Evolutionary conservation across 176 grass and related monocot genomes (phyloP).

Genomic region (Ensete ventricosum): DNA sequence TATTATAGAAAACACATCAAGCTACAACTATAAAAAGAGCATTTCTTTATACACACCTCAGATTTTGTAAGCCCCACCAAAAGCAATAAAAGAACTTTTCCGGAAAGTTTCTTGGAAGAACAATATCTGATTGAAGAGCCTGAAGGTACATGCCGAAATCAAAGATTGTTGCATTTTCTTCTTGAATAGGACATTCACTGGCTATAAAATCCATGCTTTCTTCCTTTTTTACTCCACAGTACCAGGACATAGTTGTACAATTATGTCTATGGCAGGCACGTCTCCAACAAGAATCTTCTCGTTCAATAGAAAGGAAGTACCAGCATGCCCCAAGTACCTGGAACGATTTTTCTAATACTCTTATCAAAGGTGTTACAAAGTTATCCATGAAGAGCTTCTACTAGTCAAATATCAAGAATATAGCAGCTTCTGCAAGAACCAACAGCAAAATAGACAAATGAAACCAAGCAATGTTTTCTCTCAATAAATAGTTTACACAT

Average conservation of each 20-base stretch:
- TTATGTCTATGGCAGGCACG: neutral
- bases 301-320: slow-evolving; percentile 5
- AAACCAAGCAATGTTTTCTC: no score
- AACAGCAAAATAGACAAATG: no score
- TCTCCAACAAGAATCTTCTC: slow-evolving; percentile 11
- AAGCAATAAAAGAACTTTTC: slow-evolving; percentile 8
- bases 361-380: neutral
- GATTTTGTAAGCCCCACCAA: slow-evolving; percentile 14
- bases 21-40: neutral
- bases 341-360: neutral
- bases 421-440: no score
- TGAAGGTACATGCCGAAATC: slow-evolving; percentile 6
- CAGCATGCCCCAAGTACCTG: slow-evolving; percentile 11
- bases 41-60: neutral
- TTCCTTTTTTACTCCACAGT: neutral
- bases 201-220: neutral
- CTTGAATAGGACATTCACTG: neutral
- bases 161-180: neutral
- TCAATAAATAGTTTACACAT: no score
- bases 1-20: neutral
- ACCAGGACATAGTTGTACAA: slow-evolving; percentile 4
- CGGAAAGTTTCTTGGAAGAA: neutral
- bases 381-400: neutral
- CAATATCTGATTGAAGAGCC: slow-evolving; percentile 10
- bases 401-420: neutral